A percentile compares a stretch with the other conserved stretches of the same genome.
Evolutionary conservation across 2,329 filamentous ascomycete genomes (phyloP).

Genomic region (Colletotrichum gloeosporioides): DNA sequence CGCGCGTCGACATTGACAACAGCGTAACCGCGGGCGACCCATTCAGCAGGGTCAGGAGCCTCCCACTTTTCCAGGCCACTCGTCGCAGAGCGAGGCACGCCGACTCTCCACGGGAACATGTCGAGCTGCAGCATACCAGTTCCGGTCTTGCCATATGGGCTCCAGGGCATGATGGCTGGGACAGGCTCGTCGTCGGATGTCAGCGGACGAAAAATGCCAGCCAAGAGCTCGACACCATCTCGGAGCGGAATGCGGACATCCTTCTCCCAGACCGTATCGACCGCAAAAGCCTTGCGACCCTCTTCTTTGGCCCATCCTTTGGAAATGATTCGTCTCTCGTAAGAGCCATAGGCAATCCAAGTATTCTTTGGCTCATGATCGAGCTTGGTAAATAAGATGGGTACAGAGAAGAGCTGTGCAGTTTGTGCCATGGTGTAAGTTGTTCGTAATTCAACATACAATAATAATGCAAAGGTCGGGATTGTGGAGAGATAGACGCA

Average conservation of each 20-base stretch:
- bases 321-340: background rate
- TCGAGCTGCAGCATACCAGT: constrained; percentile 39
- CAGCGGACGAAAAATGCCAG: constrained; percentile 48
- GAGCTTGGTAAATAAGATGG: background rate
- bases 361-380: background rate
- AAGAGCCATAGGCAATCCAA: background rate
- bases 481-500: background rate
- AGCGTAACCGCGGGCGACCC: constrained; percentile 30
- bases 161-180: constrained; percentile 48
- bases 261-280: constrained; percentile 43
- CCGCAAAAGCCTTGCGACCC: background rate
- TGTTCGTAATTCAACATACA: background rate
- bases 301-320: background rate
- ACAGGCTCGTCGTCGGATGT: constrained; percentile 32
- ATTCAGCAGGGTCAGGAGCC: constrained; percentile 32
- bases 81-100: constrained; percentile 30
- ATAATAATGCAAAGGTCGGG: background rate
- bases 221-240: constrained; percentile 45
- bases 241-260: constrained; percentile 44
- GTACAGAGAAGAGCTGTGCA: background rate
- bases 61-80: constrained; percentile 31
- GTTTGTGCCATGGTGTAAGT: background rate
- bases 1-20: constrained; percentile 32
- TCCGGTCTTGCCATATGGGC: constrained; percentile 51
- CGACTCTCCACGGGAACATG: constrained; percentile 41